Evolutionary conservation across 1,284 basidiomycete genomes (phyloP), one percentile per base, ranked within the genome.

Genomic region (Pholiota adiposa): DNA sequence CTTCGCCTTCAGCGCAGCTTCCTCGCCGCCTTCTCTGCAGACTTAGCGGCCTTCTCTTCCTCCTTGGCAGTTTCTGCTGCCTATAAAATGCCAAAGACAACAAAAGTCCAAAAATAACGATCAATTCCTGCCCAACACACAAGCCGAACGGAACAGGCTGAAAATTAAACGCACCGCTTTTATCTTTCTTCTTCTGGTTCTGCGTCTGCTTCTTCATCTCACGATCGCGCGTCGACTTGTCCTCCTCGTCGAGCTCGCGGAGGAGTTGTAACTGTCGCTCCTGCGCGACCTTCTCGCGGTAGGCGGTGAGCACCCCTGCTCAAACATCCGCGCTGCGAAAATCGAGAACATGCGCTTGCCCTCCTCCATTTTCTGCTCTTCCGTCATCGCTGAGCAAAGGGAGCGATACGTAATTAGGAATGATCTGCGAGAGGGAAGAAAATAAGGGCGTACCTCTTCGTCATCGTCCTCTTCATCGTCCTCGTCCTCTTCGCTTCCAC

Each of bases 261-360:
- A 97, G 80, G 9, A 97, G 82, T 69, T 96, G 93, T 61, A 89
- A 79, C 74, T 96, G 94, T 67, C 93, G 85, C 73, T 96, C 93
- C 72, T 94, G 92, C 19, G 95, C 94, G n/a, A 96, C 90, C 68
- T 89, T 89, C 77, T 96, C 95, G 56, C 93, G 88, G 73, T 95
- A 97, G 4, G 94, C 93, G 67, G 94, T 90, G 56, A 98, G 85
- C 40, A 98, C 97, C 25, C 89, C 76, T 98, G 96, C 79, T 99
- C 97, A 74, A 99, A 98, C 95, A 98, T 97, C 58, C 97, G 89
- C 40, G 97, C 97, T n/a, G 97, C 97, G 73, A 98, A 99, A 77
- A 99, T 98, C 67, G 96, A 96, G 81, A 99, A 99, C 97, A 99
- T 99, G 56, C 94, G 88, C 75, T 96, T 94, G 68, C 97, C 97